Percentiles rank a stretch among this genome's conserved stretches.
These are phyloP conservation scores for Scenedesmus sp. DNA, from an alignment of 163 green algal species.

Conservation along the genomic window DNA sequence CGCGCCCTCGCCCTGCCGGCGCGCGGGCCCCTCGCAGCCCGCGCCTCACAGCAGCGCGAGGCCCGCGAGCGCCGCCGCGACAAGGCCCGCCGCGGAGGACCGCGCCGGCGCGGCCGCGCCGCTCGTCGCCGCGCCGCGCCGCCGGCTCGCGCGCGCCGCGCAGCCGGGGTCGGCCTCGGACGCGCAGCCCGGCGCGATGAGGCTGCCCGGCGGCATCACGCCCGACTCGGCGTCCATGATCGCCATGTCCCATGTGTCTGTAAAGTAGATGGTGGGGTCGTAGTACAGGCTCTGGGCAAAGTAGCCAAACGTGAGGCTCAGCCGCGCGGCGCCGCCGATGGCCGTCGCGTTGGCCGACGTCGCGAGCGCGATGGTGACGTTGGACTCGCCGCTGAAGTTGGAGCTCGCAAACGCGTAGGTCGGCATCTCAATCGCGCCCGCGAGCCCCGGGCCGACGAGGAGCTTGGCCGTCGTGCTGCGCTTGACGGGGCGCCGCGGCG, in stretches of 20 bases:
- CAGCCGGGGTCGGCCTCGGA: background rate
- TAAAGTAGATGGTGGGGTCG: slow-evolving; percentile 35
- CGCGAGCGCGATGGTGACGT: slow-evolving; percentile 9
- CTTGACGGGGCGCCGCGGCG: too few relatives aligned
- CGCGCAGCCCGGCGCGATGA: background rate
- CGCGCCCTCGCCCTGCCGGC: too few relatives aligned
- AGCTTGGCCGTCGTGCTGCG: slow-evolving; percentile 33
- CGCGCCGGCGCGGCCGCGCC: background rate
- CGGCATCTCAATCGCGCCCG: slow-evolving; percentile 16
- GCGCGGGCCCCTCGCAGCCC: too few relatives aligned
- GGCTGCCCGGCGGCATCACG: background rate
- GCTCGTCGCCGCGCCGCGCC: background rate
- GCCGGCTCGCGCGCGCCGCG: too few relatives aligned
- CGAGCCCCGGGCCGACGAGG: background rate
- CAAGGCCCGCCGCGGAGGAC: too few relatives aligned
- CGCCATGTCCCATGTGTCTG: slow-evolving; percentile 14
- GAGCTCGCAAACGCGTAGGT: slow-evolving; percentile 15
- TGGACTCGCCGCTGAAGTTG: slow-evolving; percentile 14
- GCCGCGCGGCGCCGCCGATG: background rate
- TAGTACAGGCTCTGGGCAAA: slow-evolving; percentile 33
- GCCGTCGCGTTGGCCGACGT: slow-evolving; percentile 5
- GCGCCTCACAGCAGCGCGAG: too few relatives aligned
- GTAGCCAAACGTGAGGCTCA: slow-evolving; percentile 35
- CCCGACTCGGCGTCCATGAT: background rate
- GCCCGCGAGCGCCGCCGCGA: too few relatives aligned